Percentiles rank a stretch among this genome's conserved stretches.
Evolutionary conservation across 2,329 filamentous ascomycete species (phyloP).

Genomic region (Alternaria arbusti): DNA sequence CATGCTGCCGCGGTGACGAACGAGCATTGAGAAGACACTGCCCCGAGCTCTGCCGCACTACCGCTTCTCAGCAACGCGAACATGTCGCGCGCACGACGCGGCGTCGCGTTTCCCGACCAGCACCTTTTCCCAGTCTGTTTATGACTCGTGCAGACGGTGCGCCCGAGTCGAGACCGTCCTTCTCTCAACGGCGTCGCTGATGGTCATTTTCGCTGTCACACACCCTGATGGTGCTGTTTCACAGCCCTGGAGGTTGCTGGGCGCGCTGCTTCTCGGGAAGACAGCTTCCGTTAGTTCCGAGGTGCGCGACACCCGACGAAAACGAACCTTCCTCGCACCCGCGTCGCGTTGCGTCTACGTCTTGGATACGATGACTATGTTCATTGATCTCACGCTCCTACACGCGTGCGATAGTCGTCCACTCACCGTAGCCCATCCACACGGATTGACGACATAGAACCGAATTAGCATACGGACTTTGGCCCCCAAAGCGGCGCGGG

Average conservation of each 20-base stretch:
- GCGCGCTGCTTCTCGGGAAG: not conserved
- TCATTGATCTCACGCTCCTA: not conserved
- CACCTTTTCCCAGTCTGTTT: not conserved
- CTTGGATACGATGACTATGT: not conserved
- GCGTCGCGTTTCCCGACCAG: not conserved
- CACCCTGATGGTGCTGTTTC: not conserved
- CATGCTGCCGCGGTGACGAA: not conserved
- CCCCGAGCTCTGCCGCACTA: conserved; percentile 4
- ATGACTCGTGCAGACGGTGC: not conserved
- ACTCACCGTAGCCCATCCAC: not conserved
- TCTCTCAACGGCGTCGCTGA: not conserved
- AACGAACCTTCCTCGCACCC: not conserved
- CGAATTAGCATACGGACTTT: not conserved
- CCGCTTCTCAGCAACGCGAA: conserved; percentile 14
- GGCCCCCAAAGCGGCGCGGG: not conserved
- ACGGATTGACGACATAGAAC: not conserved
- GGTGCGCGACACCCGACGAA: not conserved
- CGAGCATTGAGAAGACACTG: not conserved
- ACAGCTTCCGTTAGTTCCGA: not conserved
- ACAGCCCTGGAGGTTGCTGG: not conserved
- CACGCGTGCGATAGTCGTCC: not conserved
- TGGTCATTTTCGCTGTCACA: not conserved
- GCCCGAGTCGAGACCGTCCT: not conserved
- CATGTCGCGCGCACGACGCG: conserved; percentile 2
- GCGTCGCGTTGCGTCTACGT: not conserved